Conservation (phyloP, 2,329 filamentous ascomycete species). For the Rutstroemia sydowiana region DNA sequence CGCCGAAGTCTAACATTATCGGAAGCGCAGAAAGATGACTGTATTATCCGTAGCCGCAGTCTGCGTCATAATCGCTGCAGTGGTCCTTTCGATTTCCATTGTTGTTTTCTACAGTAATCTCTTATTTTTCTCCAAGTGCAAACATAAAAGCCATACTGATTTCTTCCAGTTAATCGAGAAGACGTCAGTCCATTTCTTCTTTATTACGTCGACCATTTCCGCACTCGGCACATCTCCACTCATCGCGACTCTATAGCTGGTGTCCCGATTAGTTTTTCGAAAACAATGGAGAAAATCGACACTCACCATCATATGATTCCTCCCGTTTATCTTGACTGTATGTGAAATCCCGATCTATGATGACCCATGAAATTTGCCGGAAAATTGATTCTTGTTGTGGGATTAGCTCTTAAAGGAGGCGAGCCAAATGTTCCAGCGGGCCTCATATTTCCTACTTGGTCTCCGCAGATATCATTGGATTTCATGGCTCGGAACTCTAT, state of each 20-base stretch:
- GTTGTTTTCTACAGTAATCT: not conserved
- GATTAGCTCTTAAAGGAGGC: not conserved
- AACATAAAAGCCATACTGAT: not conserved
- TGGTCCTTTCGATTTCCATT: not conserved
- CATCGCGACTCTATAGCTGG: not conserved
- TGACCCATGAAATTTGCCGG: not conserved
- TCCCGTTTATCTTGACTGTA: not conserved
- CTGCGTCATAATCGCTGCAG: constrained; percentile 1
- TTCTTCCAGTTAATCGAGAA: not conserved
- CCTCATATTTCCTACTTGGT: not conserved
- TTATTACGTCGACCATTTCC: not conserved
- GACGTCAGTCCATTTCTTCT: not conserved
- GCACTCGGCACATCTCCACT: not conserved
- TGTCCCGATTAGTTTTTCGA: not conserved
- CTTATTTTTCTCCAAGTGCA: not conserved
- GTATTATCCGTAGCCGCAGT: not conserved
- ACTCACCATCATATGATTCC: constrained; percentile 5
- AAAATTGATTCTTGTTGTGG: not conserved
- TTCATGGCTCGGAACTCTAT: not conserved
- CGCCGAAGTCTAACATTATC: too few relatives aligned
- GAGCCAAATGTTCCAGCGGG: not conserved
- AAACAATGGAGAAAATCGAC: not conserved
- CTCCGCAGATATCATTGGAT: not conserved
- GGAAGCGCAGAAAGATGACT: too few relatives aligned
- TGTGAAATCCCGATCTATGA: not conserved